A percentile compares a stretch with the other conserved stretches of the same genome.
phyloP scores from a whole-genome alignment of 164 flowering plant genomes.

The Berberis thunbergii region DNA sequence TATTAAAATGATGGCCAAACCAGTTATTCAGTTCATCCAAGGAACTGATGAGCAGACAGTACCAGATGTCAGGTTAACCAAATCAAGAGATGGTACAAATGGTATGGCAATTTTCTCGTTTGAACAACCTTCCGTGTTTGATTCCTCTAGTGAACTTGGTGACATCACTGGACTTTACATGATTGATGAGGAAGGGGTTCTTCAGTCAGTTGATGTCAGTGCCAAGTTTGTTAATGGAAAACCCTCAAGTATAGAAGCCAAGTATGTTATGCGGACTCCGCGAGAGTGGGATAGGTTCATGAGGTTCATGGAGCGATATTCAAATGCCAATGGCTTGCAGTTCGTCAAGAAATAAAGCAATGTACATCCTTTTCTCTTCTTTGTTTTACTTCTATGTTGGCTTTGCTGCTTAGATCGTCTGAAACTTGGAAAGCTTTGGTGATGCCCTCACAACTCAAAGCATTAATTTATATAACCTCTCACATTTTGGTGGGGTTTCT shows the following conservation, averaged over 20 bases:
- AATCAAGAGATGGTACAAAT: slow-evolving; percentile 89
- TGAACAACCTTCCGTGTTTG: slow-evolving; percentile 87
- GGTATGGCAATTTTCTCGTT: slow-evolving; percentile 85
- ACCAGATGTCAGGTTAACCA: slow-evolving; percentile 84
- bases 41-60: slow-evolving; percentile 85
- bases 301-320: slow-evolving; percentile 98
- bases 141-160: slow-evolving; percentile 77
- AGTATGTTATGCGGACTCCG: slow-evolving; percentile 74
- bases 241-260: slow-evolving; percentile 86
- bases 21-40: slow-evolving; percentile 90
- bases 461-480: not conserved
- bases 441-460: slow-evolving; percentile 5
- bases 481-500: not conserved
- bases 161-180: slow-evolving; percentile 94
- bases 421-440: slow-evolving; percentile 12
- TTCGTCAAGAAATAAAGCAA: slow-evolving; percentile 72
- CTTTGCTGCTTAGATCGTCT: not conserved
- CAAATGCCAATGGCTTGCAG: slow-evolving; percentile 78
- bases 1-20: slow-evolving; percentile 60
- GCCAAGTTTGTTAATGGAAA: slow-evolving; percentile 88
- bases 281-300: slow-evolving; percentile 96
- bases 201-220: slow-evolving; percentile 78
- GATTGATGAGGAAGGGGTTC: slow-evolving; percentile 96
- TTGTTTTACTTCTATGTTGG: slow-evolving; percentile 6
- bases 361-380: slow-evolving; percentile 14